Evolutionary conservation across 2,329 filamentous ascomycete species (phyloP).

Genomic region (Alternaria gansuensis): DNA sequence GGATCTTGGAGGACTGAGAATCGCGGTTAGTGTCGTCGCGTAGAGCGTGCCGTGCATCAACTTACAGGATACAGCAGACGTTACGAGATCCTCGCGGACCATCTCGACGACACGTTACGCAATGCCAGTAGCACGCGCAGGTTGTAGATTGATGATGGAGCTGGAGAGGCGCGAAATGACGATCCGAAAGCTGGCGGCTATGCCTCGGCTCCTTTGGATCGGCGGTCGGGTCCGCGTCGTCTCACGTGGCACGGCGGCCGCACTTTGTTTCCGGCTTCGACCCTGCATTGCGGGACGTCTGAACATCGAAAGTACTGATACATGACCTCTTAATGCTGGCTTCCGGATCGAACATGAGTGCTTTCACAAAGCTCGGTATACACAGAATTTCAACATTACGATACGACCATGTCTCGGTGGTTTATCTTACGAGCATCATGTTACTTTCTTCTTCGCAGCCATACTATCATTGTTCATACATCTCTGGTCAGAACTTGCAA

Average conservation of each 20-base stretch:
- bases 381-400: not conserved
- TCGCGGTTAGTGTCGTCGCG: slow-evolving; percentile 28
- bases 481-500: too few relatives aligned
- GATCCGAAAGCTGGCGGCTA: slow-evolving; percentile 26
- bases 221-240: slow-evolving; percentile 22
- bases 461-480: not conserved
- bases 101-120: slow-evolving; percentile 64
- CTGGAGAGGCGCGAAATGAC: slow-evolving; percentile 27
- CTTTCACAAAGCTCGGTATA: not conserved
- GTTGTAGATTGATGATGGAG: slow-evolving; percentile 15
- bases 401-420: not conserved
- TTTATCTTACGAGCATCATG: not conserved
- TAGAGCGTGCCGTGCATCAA: slow-evolving; percentile 18
- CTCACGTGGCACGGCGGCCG: slow-evolving; percentile 19
- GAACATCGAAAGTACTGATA: not conserved
- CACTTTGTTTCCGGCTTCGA: slow-evolving; percentile 18
- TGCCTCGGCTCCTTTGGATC: slow-evolving; percentile 27
- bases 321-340: not conserved
- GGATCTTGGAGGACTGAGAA: slow-evolving; percentile 87
- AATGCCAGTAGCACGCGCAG: slow-evolving; percentile 27
- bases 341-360: too few relatives aligned
- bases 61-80: slow-evolving; percentile 73
- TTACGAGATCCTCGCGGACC: slow-evolving; percentile 92
- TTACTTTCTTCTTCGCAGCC: not conserved
- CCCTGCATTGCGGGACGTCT: slow-evolving; percentile 11